phyloP scores from a whole-genome alignment of 768 basidiomycete species.

The Lentinula lateritia region DNA sequence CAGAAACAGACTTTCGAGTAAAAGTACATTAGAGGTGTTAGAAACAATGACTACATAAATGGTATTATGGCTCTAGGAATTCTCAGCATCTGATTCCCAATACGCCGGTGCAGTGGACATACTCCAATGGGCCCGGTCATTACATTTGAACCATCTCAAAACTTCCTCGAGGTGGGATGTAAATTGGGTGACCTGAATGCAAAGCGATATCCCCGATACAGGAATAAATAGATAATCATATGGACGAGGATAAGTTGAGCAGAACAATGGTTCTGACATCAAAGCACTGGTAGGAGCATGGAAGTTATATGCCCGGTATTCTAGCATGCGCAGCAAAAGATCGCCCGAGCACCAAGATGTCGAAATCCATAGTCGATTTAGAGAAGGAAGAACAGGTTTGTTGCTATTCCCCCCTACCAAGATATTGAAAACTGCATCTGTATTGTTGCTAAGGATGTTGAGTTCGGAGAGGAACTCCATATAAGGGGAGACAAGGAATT shows the following conservation, averaged over 20 bases:
- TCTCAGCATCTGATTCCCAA: background rate
- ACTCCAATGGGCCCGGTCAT: background rate
- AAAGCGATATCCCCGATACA: background rate
- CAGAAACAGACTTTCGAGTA: background rate
- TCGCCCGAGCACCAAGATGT: background rate
- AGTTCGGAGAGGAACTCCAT: background rate
- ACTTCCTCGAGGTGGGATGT: background rate
- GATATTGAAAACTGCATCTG: background rate
- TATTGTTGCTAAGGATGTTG: background rate
- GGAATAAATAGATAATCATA: background rate
- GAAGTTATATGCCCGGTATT: background rate
- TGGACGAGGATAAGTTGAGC: background rate
- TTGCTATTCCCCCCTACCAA: background rate
- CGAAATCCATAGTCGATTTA: background rate
- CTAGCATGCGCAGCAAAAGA: background rate
- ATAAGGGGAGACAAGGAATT: background rate
- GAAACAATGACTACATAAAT: background rate
- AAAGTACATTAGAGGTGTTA: background rate
- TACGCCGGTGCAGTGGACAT: background rate
- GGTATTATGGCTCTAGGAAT: background rate
- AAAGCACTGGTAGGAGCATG: background rate
- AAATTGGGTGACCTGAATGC: background rate
- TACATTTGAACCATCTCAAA: background rate
- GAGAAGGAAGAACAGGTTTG: background rate
- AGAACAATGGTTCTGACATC: background rate